Conservation (phyloP, 306 rosid species). For the Quercus bicolor region DNA sequence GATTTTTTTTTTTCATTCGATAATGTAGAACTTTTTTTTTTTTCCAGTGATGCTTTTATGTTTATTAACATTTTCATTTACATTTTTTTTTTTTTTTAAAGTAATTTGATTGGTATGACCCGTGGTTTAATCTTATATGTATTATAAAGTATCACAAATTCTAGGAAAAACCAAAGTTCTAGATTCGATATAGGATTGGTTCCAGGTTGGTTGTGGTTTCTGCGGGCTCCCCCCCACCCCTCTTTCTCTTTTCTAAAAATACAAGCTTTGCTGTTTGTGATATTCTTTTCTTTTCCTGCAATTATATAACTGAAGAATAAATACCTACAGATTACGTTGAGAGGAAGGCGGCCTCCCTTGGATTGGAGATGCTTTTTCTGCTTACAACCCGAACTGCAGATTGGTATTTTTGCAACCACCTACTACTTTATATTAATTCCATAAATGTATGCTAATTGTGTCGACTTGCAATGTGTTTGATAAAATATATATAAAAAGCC, state of each 20-base stretch:
- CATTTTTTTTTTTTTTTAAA: no score
- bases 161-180: no score
- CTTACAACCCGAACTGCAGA: conserved; percentile 92
- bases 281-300: not conserved
- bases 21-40: no score
- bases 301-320: conserved; percentile 9
- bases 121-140: no score
- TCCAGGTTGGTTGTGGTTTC: no score
- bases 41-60: no score
- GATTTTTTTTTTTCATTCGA: no score
- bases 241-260: not conserved
- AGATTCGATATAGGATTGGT: no score
- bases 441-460: not conserved
- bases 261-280: not conserved
- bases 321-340: conserved; percentile 79
- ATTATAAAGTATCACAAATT: no score
- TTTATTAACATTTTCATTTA: no score
- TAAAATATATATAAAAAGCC: not conserved
- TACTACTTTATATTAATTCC: not conserved
- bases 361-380: conserved; percentile 77
- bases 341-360: conserved; percentile 74
- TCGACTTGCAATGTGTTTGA: not conserved
- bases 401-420: conserved; percentile 51
- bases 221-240: not conserved
- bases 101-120: no score